A percentile compares a stretch with the other conserved stretches of the same genome.
phyloP scores from a whole-genome alignment of 805 yeast species.

The Ogataea ramenticola region DNA sequence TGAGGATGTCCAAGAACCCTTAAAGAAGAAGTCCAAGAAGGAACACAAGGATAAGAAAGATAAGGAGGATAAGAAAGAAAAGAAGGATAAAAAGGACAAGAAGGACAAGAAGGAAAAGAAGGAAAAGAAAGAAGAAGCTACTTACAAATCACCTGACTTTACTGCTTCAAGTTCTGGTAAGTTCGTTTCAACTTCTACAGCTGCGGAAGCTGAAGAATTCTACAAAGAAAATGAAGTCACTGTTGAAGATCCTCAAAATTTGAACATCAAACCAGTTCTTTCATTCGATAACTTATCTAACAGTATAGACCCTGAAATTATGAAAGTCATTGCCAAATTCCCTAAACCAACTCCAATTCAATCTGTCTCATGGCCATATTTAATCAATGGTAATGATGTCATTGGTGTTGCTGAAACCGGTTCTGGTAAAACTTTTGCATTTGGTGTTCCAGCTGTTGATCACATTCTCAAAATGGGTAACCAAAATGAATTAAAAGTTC shows the following conservation, averaged over 20 bases:
- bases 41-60: slow-evolving; percentile 20
- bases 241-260: slow-evolving; percentile 57
- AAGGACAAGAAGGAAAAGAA: slow-evolving; percentile 32
- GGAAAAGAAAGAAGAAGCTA: too few species aligned
- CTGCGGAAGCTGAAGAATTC: slow-evolving; percentile 54
- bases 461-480: slow-evolving; percentile 41
- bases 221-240: slow-evolving; percentile 67
- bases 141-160: too few species aligned
- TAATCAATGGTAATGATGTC: slow-evolving; percentile 83
- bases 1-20: slow-evolving; percentile 12
- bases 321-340: slow-evolving; percentile 58
- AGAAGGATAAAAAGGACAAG: slow-evolving; percentile 31
- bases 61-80: slow-evolving; percentile 24
- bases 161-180: slow-evolving; percentile 6
- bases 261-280: slow-evolving; percentile 60
- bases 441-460: slow-evolving; percentile 94
- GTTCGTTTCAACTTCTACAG: slow-evolving; percentile 34
- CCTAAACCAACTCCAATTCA: slow-evolving; percentile 95
- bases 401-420: slow-evolving; percentile 98
- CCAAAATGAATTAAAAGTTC: slow-evolving; percentile 55
- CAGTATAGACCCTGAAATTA: slow-evolving; percentile 45
- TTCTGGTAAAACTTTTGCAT: slow-evolving; percentile 95
- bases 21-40: slow-evolving; percentile 22
- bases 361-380: slow-evolving; percentile 84
- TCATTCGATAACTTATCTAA: slow-evolving; percentile 53